phyloP scores from a whole-genome alignment of 345 rosid species.

The Pugionium cornutum region DNA sequence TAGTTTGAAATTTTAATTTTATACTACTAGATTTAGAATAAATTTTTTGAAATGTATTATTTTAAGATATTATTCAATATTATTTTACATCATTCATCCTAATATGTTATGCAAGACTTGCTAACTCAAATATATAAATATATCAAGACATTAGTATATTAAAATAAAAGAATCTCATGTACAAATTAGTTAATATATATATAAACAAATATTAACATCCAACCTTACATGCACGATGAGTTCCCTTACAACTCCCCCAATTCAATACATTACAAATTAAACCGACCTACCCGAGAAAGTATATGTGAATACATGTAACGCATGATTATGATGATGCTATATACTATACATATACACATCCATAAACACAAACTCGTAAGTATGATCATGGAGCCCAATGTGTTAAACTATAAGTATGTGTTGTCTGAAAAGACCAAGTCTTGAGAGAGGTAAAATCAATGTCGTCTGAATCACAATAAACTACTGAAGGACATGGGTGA shows the following conservation, averaged over 20 bases:
- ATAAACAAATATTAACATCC: neutral
- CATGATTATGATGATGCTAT: slow-evolving; percentile 14
- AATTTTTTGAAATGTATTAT: too few relatives aligned
- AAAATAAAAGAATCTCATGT: neutral
- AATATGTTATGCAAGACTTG: neutral
- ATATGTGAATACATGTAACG: slow-evolving; percentile 16
- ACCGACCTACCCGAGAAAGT: slow-evolving; percentile 14
- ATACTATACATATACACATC: slow-evolving; percentile 4
- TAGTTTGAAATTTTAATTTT: too few relatives aligned
- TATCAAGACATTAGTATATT: neutral
- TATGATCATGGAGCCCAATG: slow-evolving; percentile 38
- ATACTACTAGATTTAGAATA: too few relatives aligned
- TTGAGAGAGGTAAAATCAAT: slow-evolving; percentile 2
- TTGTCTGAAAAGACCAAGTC: slow-evolving; percentile 34
- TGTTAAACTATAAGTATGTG: slow-evolving; percentile 1
- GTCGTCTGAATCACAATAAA: slow-evolving; percentile 40
- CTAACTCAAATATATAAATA: neutral
- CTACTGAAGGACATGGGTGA: slow-evolving; percentile 48
- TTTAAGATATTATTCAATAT: too few relatives aligned
- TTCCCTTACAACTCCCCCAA: slow-evolving; percentile 10
- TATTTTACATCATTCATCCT: too few relatives aligned
- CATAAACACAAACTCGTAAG: slow-evolving; percentile 2
- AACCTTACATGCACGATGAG: slow-evolving; percentile 19
- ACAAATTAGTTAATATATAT: slow-evolving; percentile 15
- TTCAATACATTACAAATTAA: slow-evolving; percentile 22